Conservation (phyloP, 1,139 yeast genomes). For the Saccharomyces hybrid region DNA sequence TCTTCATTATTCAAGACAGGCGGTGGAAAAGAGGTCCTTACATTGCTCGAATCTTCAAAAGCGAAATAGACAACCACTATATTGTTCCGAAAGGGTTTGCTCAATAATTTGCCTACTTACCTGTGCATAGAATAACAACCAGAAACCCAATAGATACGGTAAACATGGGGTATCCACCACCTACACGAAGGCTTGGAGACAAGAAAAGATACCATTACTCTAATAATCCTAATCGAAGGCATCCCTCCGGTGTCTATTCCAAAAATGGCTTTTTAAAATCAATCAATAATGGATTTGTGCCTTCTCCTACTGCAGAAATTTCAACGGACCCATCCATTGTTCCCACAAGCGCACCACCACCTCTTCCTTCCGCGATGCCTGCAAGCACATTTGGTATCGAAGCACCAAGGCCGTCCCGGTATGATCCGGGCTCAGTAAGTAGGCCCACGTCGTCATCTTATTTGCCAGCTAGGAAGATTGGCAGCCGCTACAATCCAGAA, state of each 20-base stretch:
- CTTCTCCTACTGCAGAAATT: not conserved
- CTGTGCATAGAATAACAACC: too few relatives aligned
- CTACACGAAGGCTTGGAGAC: conserved; percentile 24
- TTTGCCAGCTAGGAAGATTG: conserved; percentile 3
- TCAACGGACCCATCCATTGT: conserved; percentile 1
- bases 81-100: not conserved
- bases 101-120: not conserved
- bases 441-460: conserved; percentile 4
- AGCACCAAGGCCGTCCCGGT: conserved; percentile 18
- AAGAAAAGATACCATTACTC: conserved; percentile 29
- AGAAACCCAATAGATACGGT: too few relatives aligned
- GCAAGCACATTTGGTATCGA: conserved; percentile 5
- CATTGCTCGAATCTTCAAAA: not conserved
- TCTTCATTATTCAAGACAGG: not conserved
- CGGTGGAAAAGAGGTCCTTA: not conserved
- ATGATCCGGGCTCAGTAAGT: conserved; percentile 15
- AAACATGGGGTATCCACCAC: conserved; percentile 22
- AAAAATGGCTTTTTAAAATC: not conserved
- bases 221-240: conserved; percentile 23
- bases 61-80: not conserved
- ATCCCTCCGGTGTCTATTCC: conserved; percentile 6
- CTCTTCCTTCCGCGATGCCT: conserved; percentile 3
- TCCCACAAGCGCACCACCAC: conserved; percentile 4
- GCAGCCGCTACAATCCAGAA: conserved; percentile 19
- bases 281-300: not conserved